A percentile compares a stretch with the other conserved stretches of the same genome.
phyloP scores from a whole-genome alignment of 306 rosid species.

The Citrullus amarus region DNA sequence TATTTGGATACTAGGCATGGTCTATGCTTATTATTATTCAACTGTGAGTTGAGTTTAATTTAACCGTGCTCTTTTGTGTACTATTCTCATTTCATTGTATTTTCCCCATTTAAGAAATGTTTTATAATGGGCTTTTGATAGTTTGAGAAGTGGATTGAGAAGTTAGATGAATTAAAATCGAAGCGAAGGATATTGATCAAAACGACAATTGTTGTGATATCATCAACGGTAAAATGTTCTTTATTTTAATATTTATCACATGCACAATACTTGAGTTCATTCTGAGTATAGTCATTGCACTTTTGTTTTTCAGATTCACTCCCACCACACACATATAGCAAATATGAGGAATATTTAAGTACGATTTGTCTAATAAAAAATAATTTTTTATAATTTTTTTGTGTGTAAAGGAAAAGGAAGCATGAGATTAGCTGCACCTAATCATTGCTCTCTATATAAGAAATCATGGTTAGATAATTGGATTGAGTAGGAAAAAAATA shows the following conservation, averaged over 20 bases:
- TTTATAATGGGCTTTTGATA: slow-evolving; percentile 19
- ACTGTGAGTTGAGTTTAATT: slow-evolving; percentile 33
- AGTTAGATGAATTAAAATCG: slow-evolving; percentile 75
- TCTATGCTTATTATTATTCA: slow-evolving; percentile 90
- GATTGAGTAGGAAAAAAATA: too few relatives aligned
- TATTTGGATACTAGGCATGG: slow-evolving; percentile 94
- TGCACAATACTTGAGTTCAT: too few relatives aligned
- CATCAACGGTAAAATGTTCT: slow-evolving; percentile 35
- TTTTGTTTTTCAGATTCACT: too few relatives aligned
- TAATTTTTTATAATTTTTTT: too few relatives aligned
- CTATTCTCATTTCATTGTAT: not conserved
- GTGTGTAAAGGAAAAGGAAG: too few relatives aligned
- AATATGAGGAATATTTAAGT: too few relatives aligned
- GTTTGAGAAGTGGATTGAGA: slow-evolving; percentile 96
- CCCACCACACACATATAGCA: too few relatives aligned
- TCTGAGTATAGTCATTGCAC: too few relatives aligned
- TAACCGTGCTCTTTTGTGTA: not conserved
- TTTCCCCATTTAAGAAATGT: not conserved
- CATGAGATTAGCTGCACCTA: too few relatives aligned
- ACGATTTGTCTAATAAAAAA: too few relatives aligned
- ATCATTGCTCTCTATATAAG: too few relatives aligned
- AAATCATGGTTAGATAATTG: too few relatives aligned
- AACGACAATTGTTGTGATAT: slow-evolving; percentile 38
- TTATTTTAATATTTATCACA: not conserved
- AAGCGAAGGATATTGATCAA: slow-evolving; percentile 69